Evolutionary conservation across 2,329 filamentous ascomycete species (phyloP).

Genomic region (Microsporum ferrugineum): DNA sequence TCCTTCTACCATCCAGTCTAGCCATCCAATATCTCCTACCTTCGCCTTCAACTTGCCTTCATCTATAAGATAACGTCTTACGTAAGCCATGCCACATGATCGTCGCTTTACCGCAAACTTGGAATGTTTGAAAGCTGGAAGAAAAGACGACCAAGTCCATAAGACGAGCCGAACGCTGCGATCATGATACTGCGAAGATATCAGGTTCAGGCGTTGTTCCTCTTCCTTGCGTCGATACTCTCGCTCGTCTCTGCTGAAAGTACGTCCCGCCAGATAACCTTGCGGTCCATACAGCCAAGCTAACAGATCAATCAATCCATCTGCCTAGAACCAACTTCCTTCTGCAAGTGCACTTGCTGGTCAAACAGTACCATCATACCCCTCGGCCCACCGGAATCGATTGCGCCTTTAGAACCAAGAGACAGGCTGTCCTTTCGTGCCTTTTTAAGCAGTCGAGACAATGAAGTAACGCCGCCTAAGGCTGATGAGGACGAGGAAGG

Average conservation of each 20-base stretch:
- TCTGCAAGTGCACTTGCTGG: slow-evolving; percentile 63
- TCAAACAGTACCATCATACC: slow-evolving; percentile 57
- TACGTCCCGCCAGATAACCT: slow-evolving; percentile 18
- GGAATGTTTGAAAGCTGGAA: not conserved
- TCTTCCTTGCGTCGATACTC: slow-evolving; percentile 20
- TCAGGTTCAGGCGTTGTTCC: slow-evolving; percentile 7
- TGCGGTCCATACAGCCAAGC: not conserved
- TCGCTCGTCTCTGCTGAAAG: slow-evolving; percentile 26
- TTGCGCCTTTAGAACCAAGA: not conserved
- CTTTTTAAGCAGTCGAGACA: slow-evolving; percentile 12
- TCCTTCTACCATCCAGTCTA: not conserved
- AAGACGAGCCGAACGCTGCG: not conserved
- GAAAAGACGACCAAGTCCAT: not conserved
- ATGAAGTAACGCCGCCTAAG: slow-evolving; percentile 1
- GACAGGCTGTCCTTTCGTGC: not conserved
- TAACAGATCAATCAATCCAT: not conserved
- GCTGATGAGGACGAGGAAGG: slow-evolving; percentile 8
- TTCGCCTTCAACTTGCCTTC: not conserved
- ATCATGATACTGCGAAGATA: slow-evolving; percentile 4
- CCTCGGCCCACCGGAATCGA: slow-evolving; percentile 39
- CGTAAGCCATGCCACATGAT: not conserved
- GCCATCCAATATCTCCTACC: not conserved
- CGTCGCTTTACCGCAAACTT: not conserved
- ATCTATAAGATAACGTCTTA: not conserved
- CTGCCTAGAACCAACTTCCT: slow-evolving; percentile 41